Evolutionary conservation across 202 grass and related monocot genomes (phyloP), one percentile per base, ranked within the genome.

Genomic region (Setaria italica): DNA sequence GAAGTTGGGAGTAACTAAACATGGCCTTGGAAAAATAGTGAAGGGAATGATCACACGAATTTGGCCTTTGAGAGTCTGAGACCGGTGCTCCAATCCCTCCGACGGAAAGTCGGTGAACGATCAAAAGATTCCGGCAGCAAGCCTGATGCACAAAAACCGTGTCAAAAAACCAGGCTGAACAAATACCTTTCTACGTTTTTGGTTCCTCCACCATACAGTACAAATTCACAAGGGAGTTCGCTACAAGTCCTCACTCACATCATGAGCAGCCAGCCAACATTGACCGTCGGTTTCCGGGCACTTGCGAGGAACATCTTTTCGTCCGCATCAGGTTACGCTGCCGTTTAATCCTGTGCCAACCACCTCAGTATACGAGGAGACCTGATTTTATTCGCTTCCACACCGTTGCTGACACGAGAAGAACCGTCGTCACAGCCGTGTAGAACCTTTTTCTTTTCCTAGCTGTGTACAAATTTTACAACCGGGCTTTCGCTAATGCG

Each of bases 401-500:
- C 30, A 37, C 35, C 59, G 53, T 29, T 25, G 16, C 37, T 21
- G 55, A n/a, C 16, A 11, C 9, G 16, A 47, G 20, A 70, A 82
- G 37, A 71, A 71, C 25, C 37, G 37, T 39, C 20, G 32, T 1
- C 66, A 11, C 15, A 32, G 0, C 13, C 68, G 50, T 59, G 70
- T 45, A 25, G 25, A 25, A n/a, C 15, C 20, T 29, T 76, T 42
- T 15, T 25, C 25, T 25, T 25, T 25, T 25, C 25, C 25, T 4
- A 21, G 19, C 19, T 25, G 57, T 25, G 34, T 35, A 35, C 34
- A 11, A 7, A 48, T 62, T 50, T 34, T 45, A 76, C 84, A 86
- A 34, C 45, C 90, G 90, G 45, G 85, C 66, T 80, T 86, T 93
- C 4, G 68, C 78, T 74, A 86, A 17, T 33, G 87, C 73, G 9